Conservation (phyloP, 1,139 yeast species). For the Candida freyschussii region DNA sequence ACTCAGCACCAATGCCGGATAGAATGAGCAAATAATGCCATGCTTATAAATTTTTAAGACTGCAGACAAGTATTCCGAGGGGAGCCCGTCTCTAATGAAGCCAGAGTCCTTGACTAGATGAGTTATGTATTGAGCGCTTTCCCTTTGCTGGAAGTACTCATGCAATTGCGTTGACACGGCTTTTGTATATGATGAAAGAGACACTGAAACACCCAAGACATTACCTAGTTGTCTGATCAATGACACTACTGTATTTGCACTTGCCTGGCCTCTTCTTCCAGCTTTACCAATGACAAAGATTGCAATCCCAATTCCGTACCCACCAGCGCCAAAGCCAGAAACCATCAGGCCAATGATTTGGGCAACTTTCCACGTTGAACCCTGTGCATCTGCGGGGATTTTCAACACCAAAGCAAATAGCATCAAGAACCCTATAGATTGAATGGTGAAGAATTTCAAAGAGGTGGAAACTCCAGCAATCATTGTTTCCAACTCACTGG, state of each 20-base stretch:
- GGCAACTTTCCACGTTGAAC: conserved; percentile 10
- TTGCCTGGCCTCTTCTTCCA: conserved; percentile 34
- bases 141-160: conserved; percentile 7
- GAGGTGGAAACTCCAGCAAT: conserved; percentile 18
- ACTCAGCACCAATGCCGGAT: conserved; percentile 13
- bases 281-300: conserved; percentile 41
- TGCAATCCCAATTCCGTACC: conserved; percentile 37
- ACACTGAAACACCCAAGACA: conserved; percentile 42
- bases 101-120: conserved; percentile 16
- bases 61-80: conserved; percentile 6
- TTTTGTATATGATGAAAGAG: conserved; percentile 31
- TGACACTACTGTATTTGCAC: conserved; percentile 30
- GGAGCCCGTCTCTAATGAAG: conserved; percentile 15
- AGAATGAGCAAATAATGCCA: conserved; percentile 13
- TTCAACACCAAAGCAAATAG: conserved; percentile 16
- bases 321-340: conserved; percentile 40
- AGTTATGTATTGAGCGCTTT: conserved; percentile 4
- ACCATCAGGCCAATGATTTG: conserved; percentile 23
- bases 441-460: conserved; percentile 21
- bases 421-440: conserved; percentile 25
- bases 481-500: conserved; percentile 19
- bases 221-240: conserved; percentile 40
- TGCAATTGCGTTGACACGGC: conserved; percentile 10
- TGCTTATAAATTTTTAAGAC: conserved; percentile 16
- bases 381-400: conserved; percentile 9